Evolutionary conservation across 2,329 filamentous ascomycete genomes (phyloP).

Genomic region (Trichoderma sp.): DNA sequence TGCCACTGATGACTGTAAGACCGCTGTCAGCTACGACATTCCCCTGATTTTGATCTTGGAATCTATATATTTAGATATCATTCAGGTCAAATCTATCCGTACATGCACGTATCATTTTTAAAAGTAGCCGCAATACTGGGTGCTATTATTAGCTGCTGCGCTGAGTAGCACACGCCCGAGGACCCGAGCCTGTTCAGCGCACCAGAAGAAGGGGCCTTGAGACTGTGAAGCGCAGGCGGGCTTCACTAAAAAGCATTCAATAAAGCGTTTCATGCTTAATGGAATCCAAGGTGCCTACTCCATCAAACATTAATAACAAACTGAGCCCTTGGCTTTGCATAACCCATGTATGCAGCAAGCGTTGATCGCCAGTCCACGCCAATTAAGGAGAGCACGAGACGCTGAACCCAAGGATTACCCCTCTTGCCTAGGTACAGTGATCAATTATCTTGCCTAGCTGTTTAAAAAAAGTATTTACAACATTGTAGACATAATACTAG

Average conservation of each 20-base stretch:
- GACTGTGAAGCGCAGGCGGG: not conserved
- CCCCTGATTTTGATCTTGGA: not conserved
- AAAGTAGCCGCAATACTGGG: not conserved
- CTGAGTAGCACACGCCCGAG: not conserved
- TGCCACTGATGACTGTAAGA: not conserved
- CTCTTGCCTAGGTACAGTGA: not conserved
- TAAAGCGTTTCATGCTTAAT: not conserved
- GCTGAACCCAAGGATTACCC: not conserved
- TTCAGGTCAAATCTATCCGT: too few relatives aligned
- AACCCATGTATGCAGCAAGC: not conserved
- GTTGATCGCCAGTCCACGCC: not conserved
- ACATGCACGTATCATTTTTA: not conserved
- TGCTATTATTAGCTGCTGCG: not conserved
- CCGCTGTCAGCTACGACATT: not conserved
- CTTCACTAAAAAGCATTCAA: not conserved
- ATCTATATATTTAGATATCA: not conserved
- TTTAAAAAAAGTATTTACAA: not conserved
- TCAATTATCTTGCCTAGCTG: not conserved
- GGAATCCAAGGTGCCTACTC: not conserved
- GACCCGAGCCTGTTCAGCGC: not conserved
- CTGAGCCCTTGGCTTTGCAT: not conserved
- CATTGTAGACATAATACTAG: not conserved
- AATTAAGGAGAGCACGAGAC: not conserved
- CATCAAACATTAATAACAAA: not conserved
- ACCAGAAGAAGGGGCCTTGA: not conserved